Evolutionary conservation across 108 stramenopile genomes (phyloP).

Genomic region (Skeletonema tropicum): DNA sequence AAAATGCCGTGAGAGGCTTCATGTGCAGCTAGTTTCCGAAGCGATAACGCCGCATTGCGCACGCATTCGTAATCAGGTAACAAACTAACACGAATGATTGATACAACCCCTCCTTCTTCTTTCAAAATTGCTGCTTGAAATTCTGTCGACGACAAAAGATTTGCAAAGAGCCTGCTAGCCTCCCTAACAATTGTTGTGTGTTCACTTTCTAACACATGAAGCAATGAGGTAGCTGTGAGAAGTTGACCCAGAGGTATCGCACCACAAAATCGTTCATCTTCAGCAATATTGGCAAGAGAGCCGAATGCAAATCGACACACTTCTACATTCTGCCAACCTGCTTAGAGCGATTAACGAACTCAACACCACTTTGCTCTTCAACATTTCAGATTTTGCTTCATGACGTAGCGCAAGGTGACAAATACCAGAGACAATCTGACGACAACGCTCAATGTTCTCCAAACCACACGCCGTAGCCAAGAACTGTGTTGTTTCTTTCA

Average conservation of each 20-base stretch:
- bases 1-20: slow-evolving; percentile 59
- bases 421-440: slow-evolving; percentile 71
- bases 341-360: slow-evolving; percentile 34
- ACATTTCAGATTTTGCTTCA: slow-evolving; percentile 52
- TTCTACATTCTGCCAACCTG: slow-evolving; percentile 70
- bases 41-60: slow-evolving; percentile 68
- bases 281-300: slow-evolving; percentile 72
- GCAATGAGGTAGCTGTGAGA: slow-evolving; percentile 58
- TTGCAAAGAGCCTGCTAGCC: slow-evolving; percentile 62
- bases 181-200: slow-evolving; percentile 68
- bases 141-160: slow-evolving; percentile 50
- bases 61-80: slow-evolving; percentile 67
- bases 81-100: slow-evolving; percentile 59
- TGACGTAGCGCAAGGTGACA: slow-evolving; percentile 61
- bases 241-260: slow-evolving; percentile 15
- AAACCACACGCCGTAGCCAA: slow-evolving; percentile 25
- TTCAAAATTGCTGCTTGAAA: slow-evolving; percentile 51
- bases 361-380: slow-evolving; percentile 54
- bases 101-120: slow-evolving; percentile 64
- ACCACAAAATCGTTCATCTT: slow-evolving; percentile 60
- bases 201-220: slow-evolving; percentile 56
- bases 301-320: slow-evolving; percentile 73
- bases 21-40: slow-evolving; percentile 70
- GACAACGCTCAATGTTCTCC: slow-evolving; percentile 58
- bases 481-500: slow-evolving; percentile 27